These are phyloP conservation scores for Dryadomyces quercivorus DNA, from an alignment of 2,329 filamentous ascomycete species.

Conservation along the genomic window DNA sequence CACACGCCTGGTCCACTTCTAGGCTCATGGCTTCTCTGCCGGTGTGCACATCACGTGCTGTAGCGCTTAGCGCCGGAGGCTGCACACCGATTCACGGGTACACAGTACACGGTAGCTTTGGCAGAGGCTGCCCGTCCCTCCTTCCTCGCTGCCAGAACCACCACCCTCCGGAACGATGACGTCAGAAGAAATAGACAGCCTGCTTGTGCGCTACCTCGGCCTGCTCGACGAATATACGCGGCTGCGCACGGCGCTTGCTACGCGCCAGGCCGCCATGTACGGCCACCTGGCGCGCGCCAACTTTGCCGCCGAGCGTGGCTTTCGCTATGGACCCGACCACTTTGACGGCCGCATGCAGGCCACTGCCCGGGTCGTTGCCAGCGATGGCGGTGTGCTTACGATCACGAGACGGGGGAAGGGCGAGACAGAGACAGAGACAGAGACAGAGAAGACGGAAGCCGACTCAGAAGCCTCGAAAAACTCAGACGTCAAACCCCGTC, in stretches of 20 bases:
- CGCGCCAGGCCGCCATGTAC: slow-evolving; percentile 42
- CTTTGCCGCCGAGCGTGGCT: slow-evolving; percentile 51
- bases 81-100: too few species aligned
- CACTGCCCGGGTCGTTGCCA: slow-evolving; percentile 26
- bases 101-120: too few species aligned
- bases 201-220: slow-evolving; percentile 53
- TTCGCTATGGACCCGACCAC: slow-evolving; percentile 55
- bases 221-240: slow-evolving; percentile 55
- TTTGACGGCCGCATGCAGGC: slow-evolving; percentile 68
- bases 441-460: neutral
- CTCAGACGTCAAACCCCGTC: too few species aligned
- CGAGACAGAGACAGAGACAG: neutral
- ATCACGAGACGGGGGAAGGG: neutral
- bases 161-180: slow-evolving; percentile 14
- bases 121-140: too few species aligned
- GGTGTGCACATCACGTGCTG: too few species aligned
- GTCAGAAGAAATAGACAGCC: slow-evolving; percentile 39
- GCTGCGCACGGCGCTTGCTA: slow-evolving; percentile 41
- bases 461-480: too few species aligned
- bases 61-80: too few species aligned
- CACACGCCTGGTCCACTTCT: too few species aligned
- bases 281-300: slow-evolving; percentile 61
- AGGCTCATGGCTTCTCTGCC: too few species aligned
- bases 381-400: too few species aligned
- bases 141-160: too few species aligned